Evolutionary conservation across 2,329 filamentous ascomycete genomes (phyloP).

Genomic region (Emericellopsis atlantica): DNA sequence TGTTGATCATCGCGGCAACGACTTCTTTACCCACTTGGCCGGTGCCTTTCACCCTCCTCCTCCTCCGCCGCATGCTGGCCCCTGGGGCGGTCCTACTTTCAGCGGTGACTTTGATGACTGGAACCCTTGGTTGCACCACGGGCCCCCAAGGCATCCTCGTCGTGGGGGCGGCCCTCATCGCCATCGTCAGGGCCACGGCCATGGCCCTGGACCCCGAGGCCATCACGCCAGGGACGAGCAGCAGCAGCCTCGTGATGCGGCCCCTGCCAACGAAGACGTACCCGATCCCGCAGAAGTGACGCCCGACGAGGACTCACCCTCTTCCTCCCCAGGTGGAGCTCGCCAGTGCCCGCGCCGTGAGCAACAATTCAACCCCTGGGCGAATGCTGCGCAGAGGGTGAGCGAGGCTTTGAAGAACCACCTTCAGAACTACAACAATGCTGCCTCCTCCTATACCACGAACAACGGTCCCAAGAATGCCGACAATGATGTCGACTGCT

Average conservation of each 20-base stretch:
- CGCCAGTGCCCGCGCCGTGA: not conserved
- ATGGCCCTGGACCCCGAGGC: not conserved
- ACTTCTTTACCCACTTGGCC: no score
- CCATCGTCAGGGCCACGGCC: not conserved
- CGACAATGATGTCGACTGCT: constrained; percentile 23
- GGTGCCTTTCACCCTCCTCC: not conserved
- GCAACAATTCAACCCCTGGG: not conserved
- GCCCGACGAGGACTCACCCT: constrained; percentile 1
- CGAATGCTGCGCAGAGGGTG: not conserved
- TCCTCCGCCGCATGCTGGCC: not conserved
- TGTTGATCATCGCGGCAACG: not conserved
- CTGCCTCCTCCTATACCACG: not conserved
- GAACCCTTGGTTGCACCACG: not conserved
- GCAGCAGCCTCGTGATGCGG: not conserved
- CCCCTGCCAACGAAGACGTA: not conserved
- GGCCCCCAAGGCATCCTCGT: not conserved
- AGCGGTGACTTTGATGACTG: not conserved
- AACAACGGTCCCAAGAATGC: constrained; percentile 5
- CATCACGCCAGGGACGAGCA: not conserved
- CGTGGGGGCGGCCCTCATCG: not conserved
- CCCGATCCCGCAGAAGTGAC: constrained; percentile 4
- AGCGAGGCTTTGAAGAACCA: constrained; percentile 6
- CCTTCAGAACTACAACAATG: constrained; percentile 6
- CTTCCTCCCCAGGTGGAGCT: not conserved
- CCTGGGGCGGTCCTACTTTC: not conserved